Evolutionary conservation across 2,329 filamentous ascomycete genomes (phyloP), one percentile per base, ranked within the genome.

Genomic region (Penicillium sclerotiorum): DNA sequence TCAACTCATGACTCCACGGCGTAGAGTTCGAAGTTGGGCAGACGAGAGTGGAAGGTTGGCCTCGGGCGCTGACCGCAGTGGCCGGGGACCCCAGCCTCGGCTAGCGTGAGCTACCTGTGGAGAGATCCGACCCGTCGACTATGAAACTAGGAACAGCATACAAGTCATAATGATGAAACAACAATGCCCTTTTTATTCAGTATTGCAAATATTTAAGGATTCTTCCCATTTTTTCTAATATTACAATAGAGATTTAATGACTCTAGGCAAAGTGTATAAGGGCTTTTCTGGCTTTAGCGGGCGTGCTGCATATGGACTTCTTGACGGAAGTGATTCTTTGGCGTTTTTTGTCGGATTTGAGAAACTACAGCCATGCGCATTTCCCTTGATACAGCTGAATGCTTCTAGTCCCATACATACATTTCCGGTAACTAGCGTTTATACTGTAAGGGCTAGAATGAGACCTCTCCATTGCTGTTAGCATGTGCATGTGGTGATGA

Each of bases 61-160:
- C 50, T 52, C 56, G 57, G 57, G 50, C 55, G 55, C 42, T 43
- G 55, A 57, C 56, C 53, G 47, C 49, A 22, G 48, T 40, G 35
- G 27, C 25, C 33, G 49, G 49, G 33, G 46, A 52, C 46, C 54
- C 60, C 55, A 57, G 64, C 65, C 65, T 67, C 65, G 65, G 65
- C 61, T 67, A 67, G 63, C 42, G 25, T 18, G 25, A 21, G 18
- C 25, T n/a, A 8, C 35, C 15, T 38, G 43, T 39, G 32, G 23
- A 39, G 32, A 46, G 43, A 38, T 23, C 43, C 11, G 22, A n/a
- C n/a, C n/a, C n/a, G n/a, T n/a, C n/a, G n/a, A 43, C 27, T 43
- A 43, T 21, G 12, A 33, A 22, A 33, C 27, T 13, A 22, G 28
- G 17, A n/a, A 12, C 39, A 22, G 20, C 39, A n/a, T n/a, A n/a